A percentile compares a stretch with the other conserved stretches of the same genome.
Evolutionary conservation across 352 stramenopile genomes (phyloP).

Genomic region (Globisporangium sylvaticum): DNA sequence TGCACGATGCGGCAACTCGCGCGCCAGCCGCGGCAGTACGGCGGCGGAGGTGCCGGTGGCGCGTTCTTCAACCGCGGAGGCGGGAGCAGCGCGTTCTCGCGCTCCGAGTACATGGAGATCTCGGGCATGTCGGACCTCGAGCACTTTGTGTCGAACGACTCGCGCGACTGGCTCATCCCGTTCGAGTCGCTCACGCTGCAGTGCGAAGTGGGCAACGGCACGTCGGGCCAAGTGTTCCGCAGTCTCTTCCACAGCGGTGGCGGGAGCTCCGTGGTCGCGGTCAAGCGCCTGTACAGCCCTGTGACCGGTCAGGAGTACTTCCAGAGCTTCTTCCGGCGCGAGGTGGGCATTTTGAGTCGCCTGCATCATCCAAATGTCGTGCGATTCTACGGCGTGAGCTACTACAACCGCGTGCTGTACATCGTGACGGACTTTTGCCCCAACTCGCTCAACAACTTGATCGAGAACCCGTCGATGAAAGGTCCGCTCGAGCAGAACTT

Average conservation of each 20-base stretch:
- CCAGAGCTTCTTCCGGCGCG: constrained; percentile 86
- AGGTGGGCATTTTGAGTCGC: constrained; percentile 84
- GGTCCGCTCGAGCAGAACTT: constrained; percentile 62
- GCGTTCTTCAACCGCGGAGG: constrained; percentile 30
- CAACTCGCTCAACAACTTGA: constrained; percentile 73
- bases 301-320: constrained; percentile 88
- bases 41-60: not conserved
- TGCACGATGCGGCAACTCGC: constrained; percentile 80
- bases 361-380: constrained; percentile 89
- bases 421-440: constrained; percentile 90
- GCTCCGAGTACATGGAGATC: constrained; percentile 85
- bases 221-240: constrained; percentile 87
- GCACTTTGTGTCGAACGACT: constrained; percentile 86
- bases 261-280: constrained; percentile 79
- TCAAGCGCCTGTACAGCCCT: constrained; percentile 86
- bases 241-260: constrained; percentile 80
- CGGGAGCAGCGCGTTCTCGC: constrained; percentile 54
- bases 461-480: constrained; percentile 71
- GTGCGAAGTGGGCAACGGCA: constrained; percentile 82
- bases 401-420: constrained; percentile 88
- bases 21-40: constrained; percentile 46
- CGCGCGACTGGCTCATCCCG: constrained; percentile 86
- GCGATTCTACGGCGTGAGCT: constrained; percentile 88
- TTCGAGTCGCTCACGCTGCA: constrained; percentile 87
- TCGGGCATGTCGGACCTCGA: constrained; percentile 83